Evolutionary conservation across 2,329 filamentous ascomycete species (phyloP), one percentile per base, ranked within the genome.

Genomic region (Claviceps capensis): DNA sequence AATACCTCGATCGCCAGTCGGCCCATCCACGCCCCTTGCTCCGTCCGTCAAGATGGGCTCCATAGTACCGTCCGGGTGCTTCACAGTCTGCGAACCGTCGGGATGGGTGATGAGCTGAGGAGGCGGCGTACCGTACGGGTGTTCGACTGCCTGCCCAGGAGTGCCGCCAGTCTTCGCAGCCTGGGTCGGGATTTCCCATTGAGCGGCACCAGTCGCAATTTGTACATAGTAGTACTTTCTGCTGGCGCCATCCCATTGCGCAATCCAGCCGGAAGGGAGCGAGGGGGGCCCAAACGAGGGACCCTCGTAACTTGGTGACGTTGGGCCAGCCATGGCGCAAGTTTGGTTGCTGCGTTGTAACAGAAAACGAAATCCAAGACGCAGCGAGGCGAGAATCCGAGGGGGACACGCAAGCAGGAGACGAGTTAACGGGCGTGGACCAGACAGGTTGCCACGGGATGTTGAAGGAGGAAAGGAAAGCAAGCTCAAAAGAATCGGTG

Each of bases 171-270:
- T 75, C 45, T 78, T 80, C 7, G 78, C 82, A 48, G 82, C 74
- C 53, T 79, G 72, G 14, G 79, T 86, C 36, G 83, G 83, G 36
- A 77, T 75, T n/a, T 86, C 83, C 83, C 84, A 87, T 67, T 86
- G 83, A 56, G 83, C 85, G 40, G 79, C 73, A 47, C 83, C 83
- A 7, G 83, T 86, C 50, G 81, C 82, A 51, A 87, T 77, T 66
- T 86, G 82, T 49, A 87, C 83, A 64, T 79, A 85, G 66, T 85
- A 85, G 64, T 84, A 85, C 65, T 83, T 83, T 64, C 72, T 77
- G 65, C 74, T 79, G 52, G 72, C 63, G 56, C 75, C 77, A 62
- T 85, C 81, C 81, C 81, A 85, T 68, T 85, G 81, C 53, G 81
- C 79, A 61, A 83, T 84, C 81, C 81, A 85, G 61, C 81, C 81